phyloP scores from a whole-genome alignment of 2,329 filamentous ascomycete species.

The Beauveria medogensis region DNA sequence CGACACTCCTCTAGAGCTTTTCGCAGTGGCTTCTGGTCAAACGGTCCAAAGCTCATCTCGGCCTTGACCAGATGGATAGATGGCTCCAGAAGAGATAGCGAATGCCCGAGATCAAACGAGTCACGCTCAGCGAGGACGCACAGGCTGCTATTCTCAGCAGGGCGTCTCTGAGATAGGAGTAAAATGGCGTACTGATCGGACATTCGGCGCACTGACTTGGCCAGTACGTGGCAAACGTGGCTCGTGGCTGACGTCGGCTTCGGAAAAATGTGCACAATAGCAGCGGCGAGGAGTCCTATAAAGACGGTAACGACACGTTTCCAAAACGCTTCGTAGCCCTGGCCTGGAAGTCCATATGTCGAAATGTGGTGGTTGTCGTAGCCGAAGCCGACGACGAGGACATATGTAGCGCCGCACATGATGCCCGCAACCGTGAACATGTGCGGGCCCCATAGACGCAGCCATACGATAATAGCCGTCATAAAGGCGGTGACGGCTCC shows the following conservation, averaged over 20 bases:
- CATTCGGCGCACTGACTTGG: constrained; percentile 32
- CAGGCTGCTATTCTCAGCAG: constrained; percentile 22
- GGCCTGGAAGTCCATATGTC: constrained; percentile 36
- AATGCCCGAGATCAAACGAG: constrained; percentile 22
- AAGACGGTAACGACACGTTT: constrained; percentile 35
- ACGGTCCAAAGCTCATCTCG: constrained; percentile 23
- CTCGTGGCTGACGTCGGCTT: constrained; percentile 36
- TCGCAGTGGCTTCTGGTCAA: constrained; percentile 24
- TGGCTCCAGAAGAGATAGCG: constrained; percentile 17
- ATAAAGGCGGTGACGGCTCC: constrained; percentile 35
- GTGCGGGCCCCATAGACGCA: constrained; percentile 25
- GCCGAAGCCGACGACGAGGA: constrained; percentile 38
- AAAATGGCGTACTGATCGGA: constrained; percentile 42
- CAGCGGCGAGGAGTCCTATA: constrained; percentile 33
- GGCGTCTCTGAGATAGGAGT: constrained; percentile 24
- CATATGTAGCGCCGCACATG: constrained; percentile 30
- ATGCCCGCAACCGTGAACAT: constrained; percentile 21
- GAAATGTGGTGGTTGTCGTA: constrained; percentile 34
- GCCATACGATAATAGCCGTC: constrained; percentile 26
- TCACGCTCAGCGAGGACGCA: constrained; percentile 22
- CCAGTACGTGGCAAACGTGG: constrained; percentile 36
- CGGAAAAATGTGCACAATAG: constrained; percentile 38
- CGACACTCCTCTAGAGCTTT: constrained; percentile 22
- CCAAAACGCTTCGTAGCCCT: constrained; percentile 41
- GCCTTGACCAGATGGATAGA: constrained; percentile 21